Percentiles rank a stretch among this genome's conserved stretches.
Evolutionary conservation across 2,329 filamentous ascomycete species (phyloP).

Genomic region (Macroventuria anomochaeta): DNA sequence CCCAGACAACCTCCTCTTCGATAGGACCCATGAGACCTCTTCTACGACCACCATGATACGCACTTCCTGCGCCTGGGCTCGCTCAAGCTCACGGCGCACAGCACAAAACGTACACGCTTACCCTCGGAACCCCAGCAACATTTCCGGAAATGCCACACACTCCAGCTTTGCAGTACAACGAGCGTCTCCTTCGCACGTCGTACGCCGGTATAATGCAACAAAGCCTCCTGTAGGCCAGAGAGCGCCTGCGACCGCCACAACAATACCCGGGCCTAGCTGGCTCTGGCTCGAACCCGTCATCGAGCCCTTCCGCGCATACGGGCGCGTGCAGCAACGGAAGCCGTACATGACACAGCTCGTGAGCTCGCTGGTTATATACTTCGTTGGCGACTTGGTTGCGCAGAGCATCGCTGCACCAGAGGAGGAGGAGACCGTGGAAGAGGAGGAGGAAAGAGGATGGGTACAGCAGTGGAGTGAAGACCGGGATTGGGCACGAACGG

Average conservation of each 20-base stretch:
- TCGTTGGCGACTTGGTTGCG: slow-evolving; percentile 77
- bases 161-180: background rate
- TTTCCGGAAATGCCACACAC: slow-evolving; percentile 16
- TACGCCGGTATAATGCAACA: slow-evolving; percentile 28
- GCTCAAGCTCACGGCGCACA: slow-evolving; percentile 34
- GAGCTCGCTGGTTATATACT: slow-evolving; percentile 78
- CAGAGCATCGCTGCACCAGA: slow-evolving; percentile 63
- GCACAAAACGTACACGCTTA: slow-evolving; percentile 10
- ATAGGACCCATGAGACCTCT: slow-evolving; percentile 8
- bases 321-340: slow-evolving; percentile 70
- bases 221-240: slow-evolving; percentile 29
- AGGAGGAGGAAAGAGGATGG: slow-evolving; percentile 42
- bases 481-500: slow-evolving; percentile 61
- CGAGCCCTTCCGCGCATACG: slow-evolving; percentile 64
- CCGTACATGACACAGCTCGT: slow-evolving; percentile 82
- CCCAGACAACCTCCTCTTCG: background rate
- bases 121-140: slow-evolving; percentile 17
- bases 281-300: slow-evolving; percentile 56
- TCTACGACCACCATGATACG: slow-evolving; percentile 39
- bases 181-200: slow-evolving; percentile 18
- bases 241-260: slow-evolving; percentile 26
- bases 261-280: slow-evolving; percentile 54
- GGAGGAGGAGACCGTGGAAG: slow-evolving; percentile 19
- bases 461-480: slow-evolving; percentile 54
- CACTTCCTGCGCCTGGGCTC: slow-evolving; percentile 36